Evolutionary conservation across 495 filamentous ascomycete species (phyloP).

Genomic region (Pyronema omphalodes): DNA sequence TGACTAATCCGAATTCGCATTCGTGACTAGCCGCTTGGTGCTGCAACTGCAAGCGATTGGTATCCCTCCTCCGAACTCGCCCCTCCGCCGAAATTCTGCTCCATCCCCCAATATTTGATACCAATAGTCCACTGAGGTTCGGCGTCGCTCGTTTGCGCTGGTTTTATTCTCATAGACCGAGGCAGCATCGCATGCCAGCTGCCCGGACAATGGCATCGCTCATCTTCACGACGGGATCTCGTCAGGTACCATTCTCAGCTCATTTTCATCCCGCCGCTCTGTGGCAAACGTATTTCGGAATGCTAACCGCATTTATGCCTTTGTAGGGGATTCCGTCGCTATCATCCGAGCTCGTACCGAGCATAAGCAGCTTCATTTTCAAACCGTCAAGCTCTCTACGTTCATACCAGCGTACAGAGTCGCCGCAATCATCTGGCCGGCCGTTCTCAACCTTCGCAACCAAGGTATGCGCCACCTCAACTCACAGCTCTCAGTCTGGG

Average conservation of each 20-base stretch:
- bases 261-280: neutral
- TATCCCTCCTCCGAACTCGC: neutral
- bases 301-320: neutral
- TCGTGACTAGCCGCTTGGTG: too few relatives aligned
- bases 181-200: conserved; percentile 4
- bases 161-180: conserved; percentile 1
- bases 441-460: neutral
- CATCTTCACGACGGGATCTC: neutral
- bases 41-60: too few relatives aligned
- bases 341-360: conserved; percentile 1
- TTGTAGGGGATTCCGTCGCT: neutral
- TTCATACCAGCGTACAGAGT: neutral
- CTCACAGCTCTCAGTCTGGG: neutral
- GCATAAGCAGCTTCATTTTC: neutral
- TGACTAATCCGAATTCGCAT: too few relatives aligned
- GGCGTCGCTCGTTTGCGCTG: neutral
- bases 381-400: neutral
- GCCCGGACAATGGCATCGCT: conserved; percentile 4
- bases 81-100: neutral
- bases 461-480: neutral
- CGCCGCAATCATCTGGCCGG: neutral
- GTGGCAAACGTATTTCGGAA: neutral
- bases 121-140: neutral
- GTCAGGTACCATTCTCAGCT: neutral
- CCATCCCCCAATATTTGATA: neutral